Evolutionary conservation across 768 basidiomycete species (phyloP).

Genomic region (Tephrocybe sp.): DNA sequence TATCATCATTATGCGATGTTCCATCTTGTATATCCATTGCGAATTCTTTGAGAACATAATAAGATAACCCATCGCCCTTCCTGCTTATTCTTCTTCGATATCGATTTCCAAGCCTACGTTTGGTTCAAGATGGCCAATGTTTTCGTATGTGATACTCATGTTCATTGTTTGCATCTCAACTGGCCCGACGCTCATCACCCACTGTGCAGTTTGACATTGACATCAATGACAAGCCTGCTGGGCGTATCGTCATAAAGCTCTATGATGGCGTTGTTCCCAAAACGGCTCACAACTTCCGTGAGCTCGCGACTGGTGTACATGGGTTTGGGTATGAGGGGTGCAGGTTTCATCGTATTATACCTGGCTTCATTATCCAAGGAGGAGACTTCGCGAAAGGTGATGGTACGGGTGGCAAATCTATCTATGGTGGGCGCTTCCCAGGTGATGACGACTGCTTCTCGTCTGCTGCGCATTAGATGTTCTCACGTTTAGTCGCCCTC

Average conservation of each 20-base stretch:
- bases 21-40: constrained; percentile 9
- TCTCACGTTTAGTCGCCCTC: background rate
- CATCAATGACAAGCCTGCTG: constrained; percentile 56
- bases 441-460: constrained; percentile 44
- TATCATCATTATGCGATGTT: constrained; percentile 9
- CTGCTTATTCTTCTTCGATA: background rate
- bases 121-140: constrained; percentile 16
- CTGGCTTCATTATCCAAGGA: constrained; percentile 80
- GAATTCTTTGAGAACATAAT: constrained; percentile 3
- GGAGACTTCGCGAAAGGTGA: constrained; percentile 77
- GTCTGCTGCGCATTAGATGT: constrained; percentile 20
- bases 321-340: constrained; percentile 72
- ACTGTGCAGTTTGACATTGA: constrained; percentile 69
- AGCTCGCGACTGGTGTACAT: constrained; percentile 62
- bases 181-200: background rate
- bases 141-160: constrained; percentile 11
- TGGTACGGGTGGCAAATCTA: constrained; percentile 78
- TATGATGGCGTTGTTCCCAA: constrained; percentile 80
- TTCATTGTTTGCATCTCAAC: background rate
- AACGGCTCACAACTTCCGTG: constrained; percentile 79
- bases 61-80: background rate
- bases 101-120: background rate
- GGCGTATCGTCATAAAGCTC: constrained; percentile 78
- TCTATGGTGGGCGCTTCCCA: constrained; percentile 78
- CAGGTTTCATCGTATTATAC: constrained; percentile 70